phyloP scores from a whole-genome alignment of 768 basidiomycete species.

The Pleurotus tuoliensis region DNA sequence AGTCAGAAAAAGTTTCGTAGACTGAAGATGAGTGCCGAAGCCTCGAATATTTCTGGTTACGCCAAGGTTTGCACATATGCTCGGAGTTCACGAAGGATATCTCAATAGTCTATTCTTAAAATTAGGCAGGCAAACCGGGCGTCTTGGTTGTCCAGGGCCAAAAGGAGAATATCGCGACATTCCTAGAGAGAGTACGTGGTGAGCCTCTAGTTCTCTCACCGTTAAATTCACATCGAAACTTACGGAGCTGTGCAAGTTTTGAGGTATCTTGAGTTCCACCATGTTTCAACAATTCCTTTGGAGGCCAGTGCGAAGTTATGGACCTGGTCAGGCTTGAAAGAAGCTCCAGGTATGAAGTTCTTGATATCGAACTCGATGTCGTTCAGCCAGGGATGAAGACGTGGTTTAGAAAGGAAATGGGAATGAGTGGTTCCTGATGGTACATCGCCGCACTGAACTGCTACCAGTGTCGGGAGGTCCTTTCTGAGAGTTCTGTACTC shows the following conservation, averaged over 20 bases:
- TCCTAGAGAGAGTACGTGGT: constrained; percentile 37
- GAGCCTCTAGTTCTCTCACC: neutral
- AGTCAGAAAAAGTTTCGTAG: constrained; percentile 38
- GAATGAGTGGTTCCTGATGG: neutral
- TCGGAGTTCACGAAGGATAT: neutral
- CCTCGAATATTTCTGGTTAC: constrained; percentile 34
- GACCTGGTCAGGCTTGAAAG: constrained; percentile 27
- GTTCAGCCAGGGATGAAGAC: neutral
- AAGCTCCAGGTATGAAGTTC: constrained; percentile 31
- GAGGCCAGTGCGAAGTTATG: constrained; percentile 10
- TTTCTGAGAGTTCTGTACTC: no score
- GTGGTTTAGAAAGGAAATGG: constrained; percentile 2
- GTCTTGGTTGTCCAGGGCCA: constrained; percentile 38
- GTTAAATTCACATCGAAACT: neutral
- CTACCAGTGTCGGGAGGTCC: no score
- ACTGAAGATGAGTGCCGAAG: constrained; percentile 33
- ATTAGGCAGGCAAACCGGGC: constrained; percentile 37
- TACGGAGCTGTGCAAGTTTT: constrained; percentile 20
- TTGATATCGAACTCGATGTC: constrained; percentile 16
- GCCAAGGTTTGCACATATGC: constrained; percentile 27
- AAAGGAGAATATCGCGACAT: constrained; percentile 28
- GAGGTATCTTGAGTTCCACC: constrained; percentile 41
- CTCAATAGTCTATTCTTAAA: no score
- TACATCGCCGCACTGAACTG: no score
- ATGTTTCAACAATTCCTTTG: constrained; percentile 32